phyloP scores from a whole-genome alignment of 2,329 filamentous ascomycete species.

The Aspergillus arachidicola region DNA sequence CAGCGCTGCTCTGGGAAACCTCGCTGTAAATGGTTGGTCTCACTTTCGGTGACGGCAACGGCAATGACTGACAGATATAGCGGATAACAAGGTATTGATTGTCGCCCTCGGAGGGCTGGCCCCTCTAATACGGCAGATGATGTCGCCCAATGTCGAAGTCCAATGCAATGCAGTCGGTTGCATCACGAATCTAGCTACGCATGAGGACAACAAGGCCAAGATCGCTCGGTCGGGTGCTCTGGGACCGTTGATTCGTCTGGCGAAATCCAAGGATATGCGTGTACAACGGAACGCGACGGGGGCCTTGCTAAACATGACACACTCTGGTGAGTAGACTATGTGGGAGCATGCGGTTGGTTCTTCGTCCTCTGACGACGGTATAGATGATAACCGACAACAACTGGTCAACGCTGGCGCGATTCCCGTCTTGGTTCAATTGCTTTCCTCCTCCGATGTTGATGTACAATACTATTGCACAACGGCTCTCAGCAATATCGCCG shows the following conservation, averaged over 20 bases:
- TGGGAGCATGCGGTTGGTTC: neutral
- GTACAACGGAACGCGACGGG: conserved; percentile 97
- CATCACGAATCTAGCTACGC: conserved; percentile 96
- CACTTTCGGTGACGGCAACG: conserved; percentile 15
- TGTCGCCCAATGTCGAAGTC: conserved; percentile 95
- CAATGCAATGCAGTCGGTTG: conserved; percentile 99
- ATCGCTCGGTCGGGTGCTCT: conserved; percentile 94
- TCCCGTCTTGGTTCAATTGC: conserved; percentile 90
- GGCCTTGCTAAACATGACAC: conserved; percentile 97
- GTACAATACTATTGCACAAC: conserved; percentile 99
- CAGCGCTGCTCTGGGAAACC: conserved; percentile 91
- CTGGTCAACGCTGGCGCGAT: conserved; percentile 98
- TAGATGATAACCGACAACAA: conserved; percentile 96
- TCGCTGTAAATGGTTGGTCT: conserved; percentile 85
- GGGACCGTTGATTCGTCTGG: conserved; percentile 83
- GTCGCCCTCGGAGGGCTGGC: conserved; percentile 87
- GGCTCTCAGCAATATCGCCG: conserved; percentile 96
- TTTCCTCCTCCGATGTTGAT: conserved; percentile 91
- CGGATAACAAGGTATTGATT: conserved; percentile 96
- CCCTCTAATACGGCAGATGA: conserved; percentile 96
- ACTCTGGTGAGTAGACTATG: conserved; percentile 70
- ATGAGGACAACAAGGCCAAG: conserved; percentile 99
- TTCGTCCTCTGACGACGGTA: conserved; percentile 23
- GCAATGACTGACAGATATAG: conserved; percentile 59
- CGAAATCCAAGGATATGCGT: conserved; percentile 97